Evolutionary conservation across 148 eudicot species (phyloP), one percentile per base, ranked within the genome.

Genomic region (Rheum nobile): DNA sequence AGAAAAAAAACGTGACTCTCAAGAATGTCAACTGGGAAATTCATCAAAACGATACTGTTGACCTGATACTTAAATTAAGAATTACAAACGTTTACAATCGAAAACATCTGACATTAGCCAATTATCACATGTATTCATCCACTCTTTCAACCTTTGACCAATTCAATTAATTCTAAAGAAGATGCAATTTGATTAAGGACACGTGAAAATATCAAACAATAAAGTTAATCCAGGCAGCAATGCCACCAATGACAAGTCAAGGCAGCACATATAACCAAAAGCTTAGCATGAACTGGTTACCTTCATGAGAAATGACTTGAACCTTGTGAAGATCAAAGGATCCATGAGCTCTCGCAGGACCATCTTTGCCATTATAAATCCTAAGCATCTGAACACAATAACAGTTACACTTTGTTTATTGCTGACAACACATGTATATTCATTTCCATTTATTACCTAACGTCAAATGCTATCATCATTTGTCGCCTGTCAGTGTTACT

Each of bases 401-500:
- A 65, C 16, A 21, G 21, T 31, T 65, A 65, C 4, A 65, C 38
- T 65, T 65, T 22, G 70, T 31, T 65, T 13, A 31, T 16, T 29
- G 21, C 38, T 65, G 70, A 17, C 16, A 14, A 65, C 17, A 16
- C 39, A 65, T 16, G 16, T 28, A 34, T 19, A 34, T 14, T 32
- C 41, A 34, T 31, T n/a, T 39, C 29, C 21, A 38, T 59, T 29
- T 29, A 71, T 72, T 83, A 96, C 99, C 99, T 90, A 92, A 96
- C 90, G 77, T 96, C 99, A 85, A 96, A 96, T 78, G 96, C 99
- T 84, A 96, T 96, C 99, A 96, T 96, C 97, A 92, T 88, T 77
- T 86, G 86, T 35, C 97, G 86, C 77, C 97, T 87, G 54, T 81
- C 88, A 39, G 52, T 74, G 47, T 81, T 81, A 70, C 78, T 47